Conservation (phyloP, 2,329 filamentous ascomycete genomes). For the Colletotrichum sp. region DNA sequence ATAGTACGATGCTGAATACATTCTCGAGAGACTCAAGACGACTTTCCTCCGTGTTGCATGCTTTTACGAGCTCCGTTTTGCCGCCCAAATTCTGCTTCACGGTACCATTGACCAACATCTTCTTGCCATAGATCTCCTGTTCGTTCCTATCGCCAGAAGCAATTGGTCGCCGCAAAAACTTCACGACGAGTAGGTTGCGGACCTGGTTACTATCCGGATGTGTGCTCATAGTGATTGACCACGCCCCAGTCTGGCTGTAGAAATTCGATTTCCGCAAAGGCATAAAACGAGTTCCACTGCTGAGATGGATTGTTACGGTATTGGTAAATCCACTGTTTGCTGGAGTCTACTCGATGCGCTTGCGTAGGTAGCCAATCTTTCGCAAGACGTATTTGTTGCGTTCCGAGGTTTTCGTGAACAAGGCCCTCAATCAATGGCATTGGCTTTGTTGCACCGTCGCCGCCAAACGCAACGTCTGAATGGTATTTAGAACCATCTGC, state of each 20-base stretch:
- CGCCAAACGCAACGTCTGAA: constrained; percentile 69
- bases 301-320: constrained; percentile 51
- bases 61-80: constrained; percentile 49
- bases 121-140: constrained; percentile 53
- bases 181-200: constrained; percentile 53
- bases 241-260: constrained; percentile 63
- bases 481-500: constrained; percentile 51
- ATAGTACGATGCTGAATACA: constrained; percentile 25
- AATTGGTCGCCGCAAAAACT: constrained; percentile 51
- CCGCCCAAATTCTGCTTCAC: constrained; percentile 60
- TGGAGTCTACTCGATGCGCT: constrained; percentile 39
- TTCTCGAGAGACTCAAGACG: constrained; percentile 52
- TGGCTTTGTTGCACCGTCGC: constrained; percentile 62
- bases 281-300: constrained; percentile 66
- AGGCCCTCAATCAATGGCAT: constrained; percentile 52
- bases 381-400: constrained; percentile 60
- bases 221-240: constrained; percentile 62
- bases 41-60: constrained; percentile 55
- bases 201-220: constrained; percentile 57
- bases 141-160: constrained; percentile 38
- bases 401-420: constrained; percentile 53
- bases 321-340: constrained; percentile 67
- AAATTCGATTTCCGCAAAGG: constrained; percentile 70
- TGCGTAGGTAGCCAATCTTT: constrained; percentile 52
- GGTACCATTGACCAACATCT: constrained; percentile 53